Evolutionary conservation across 1,139 yeast genomes (phyloP), one percentile per base, ranked within the genome.

Genomic region (Ogataea hybrid): DNA sequence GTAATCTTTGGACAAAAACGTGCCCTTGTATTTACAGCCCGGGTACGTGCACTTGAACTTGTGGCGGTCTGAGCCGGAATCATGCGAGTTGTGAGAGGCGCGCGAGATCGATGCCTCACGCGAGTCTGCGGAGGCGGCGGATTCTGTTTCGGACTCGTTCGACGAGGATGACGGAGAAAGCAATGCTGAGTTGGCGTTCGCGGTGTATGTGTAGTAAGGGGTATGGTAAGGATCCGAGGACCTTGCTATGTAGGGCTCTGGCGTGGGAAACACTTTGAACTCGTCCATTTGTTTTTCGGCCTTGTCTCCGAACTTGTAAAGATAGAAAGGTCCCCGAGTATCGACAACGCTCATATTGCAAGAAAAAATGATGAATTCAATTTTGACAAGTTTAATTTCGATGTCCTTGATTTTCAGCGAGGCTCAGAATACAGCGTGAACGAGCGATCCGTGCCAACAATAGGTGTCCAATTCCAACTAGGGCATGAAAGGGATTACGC

Each of bases 1-100:
- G 37, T 59, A 59, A 32, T 59, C 63, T 23, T 51, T 57, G 2
- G 60, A 58, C 28, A 56, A 46, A 37, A 59, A 59, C 8, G 60
- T 56, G 10, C 63, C 62, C 25, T 52, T 53, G 35, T 58, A 59
- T 28, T 51, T 53, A 41, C 63, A 59, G 3, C 44, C 49, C 9
- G 51, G 47, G 35, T 44, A 44, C 14, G 51, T 48, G 42, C 63
- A 58, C 22, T 44, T 42, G 44, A 46, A 49, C 16, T 41, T 40
- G 41, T 37, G 37, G 34, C 46, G 43, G 20, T 34, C 17, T 6
- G 8, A 14, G 20, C 5, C 44, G 12, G 46, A 32, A 25, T 32
- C 30, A 4, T 36, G 10, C 38, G 10, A 39, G 25, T 10, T 39
- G 33, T 8, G 44, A 28, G 18, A 43, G 32, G 29, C 39, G 44